Conservation (phyloP, 257 asterid species). For the Coffea canephora region DNA sequence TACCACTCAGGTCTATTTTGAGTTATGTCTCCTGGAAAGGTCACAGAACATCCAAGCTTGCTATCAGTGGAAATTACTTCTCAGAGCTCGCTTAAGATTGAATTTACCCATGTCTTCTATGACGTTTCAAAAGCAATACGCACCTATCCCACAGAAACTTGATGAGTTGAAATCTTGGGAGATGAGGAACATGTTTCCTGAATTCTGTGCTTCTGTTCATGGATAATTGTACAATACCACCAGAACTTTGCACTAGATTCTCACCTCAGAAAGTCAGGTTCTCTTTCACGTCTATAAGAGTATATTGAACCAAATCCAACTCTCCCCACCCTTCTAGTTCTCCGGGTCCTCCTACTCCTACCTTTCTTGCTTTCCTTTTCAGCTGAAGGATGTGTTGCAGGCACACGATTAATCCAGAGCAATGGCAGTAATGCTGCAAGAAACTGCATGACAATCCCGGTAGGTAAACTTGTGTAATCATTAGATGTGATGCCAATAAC, state of each 20-base stretch:
- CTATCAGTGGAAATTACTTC: neutral
- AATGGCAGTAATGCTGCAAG: slow-evolving; percentile 67
- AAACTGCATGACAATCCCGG: slow-evolving; percentile 68
- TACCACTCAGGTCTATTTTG: neutral
- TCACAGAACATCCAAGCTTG: neutral
- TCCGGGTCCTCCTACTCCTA: slow-evolving; percentile 44
- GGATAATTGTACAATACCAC: neutral
- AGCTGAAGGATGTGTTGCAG: slow-evolving; percentile 30
- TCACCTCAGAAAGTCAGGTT: slow-evolving; percentile 44
- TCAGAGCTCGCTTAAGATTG: neutral
- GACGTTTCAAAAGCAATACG: neutral
- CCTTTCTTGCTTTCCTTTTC: slow-evolving; percentile 45
- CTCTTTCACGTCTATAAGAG: slow-evolving; percentile 62
- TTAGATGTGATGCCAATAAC: slow-evolving; percentile 58
- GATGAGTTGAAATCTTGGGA: neutral
- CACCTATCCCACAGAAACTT: neutral
- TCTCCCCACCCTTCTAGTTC: slow-evolving; percentile 59
- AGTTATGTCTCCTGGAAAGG: too few relatives aligned
- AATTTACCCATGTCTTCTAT: too few relatives aligned
- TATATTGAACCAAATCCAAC: slow-evolving; percentile 38
- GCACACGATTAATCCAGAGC: slow-evolving; percentile 53
- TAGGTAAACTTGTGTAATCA: slow-evolving; percentile 61
- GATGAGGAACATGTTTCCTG: too few relatives aligned
- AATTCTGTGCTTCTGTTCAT: neutral
- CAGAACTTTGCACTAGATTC: neutral